Conservation (phyloP, 176 grass and related monocot genomes). For the Oryza brachyantha region DNA sequence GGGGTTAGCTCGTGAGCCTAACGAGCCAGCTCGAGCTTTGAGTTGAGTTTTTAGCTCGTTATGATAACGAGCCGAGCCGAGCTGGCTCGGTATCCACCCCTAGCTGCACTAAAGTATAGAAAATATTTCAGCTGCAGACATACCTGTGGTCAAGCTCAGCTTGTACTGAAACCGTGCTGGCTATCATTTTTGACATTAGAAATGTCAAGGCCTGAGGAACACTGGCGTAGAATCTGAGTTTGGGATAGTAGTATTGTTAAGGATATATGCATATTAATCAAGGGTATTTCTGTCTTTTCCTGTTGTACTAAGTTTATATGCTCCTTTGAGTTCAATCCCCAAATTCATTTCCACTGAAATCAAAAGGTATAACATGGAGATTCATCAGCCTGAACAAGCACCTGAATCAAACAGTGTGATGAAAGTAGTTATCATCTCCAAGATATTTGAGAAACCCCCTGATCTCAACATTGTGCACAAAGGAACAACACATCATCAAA, state of each 20-base stretch:
- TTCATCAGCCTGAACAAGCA: neutral
- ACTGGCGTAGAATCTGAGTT: neutral
- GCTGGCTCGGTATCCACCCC: too few species aligned
- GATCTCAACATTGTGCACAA: neutral
- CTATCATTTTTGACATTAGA: neutral
- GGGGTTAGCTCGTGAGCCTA: too few species aligned
- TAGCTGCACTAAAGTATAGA: neutral
- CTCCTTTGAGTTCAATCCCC: too few species aligned
- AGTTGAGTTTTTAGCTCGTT: too few species aligned
- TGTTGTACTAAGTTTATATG: too few species aligned
- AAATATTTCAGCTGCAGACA: neutral
- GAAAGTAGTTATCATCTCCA: neutral
- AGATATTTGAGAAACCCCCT: neutral
- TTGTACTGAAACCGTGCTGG: neutral
- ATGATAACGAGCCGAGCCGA: too few species aligned
- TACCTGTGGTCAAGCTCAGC: slow-evolving; percentile 4
- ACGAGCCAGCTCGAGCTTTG: too few species aligned
- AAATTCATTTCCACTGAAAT: too few species aligned
- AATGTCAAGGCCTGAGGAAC: neutral
- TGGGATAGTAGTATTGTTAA: too few species aligned
- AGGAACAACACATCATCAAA: neutral
- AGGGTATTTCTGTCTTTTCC: too few species aligned
- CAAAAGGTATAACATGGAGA: neutral
- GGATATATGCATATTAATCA: too few species aligned
- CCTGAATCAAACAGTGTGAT: neutral